A percentile compares a stretch with the other conserved stretches of the same genome.
Conservation (phyloP, 768 basidiomycete species). For the Kwoniella pini region DNA sequence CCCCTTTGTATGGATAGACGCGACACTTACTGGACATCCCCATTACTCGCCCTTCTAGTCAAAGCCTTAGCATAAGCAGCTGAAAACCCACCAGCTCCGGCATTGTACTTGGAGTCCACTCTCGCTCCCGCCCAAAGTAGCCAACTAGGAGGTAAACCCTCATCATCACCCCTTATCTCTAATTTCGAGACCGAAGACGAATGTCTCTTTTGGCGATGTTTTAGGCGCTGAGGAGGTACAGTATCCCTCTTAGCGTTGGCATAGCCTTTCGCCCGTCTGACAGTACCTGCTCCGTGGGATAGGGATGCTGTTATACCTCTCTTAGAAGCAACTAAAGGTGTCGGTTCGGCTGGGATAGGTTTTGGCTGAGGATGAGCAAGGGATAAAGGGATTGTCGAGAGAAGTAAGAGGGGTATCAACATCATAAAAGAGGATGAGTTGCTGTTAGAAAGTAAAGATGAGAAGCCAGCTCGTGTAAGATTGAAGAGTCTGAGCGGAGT, state of each 20-base stretch:
- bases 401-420: background rate
- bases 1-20: background rate
- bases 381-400: slow-evolving; percentile 17
- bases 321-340: slow-evolving; percentile 6
- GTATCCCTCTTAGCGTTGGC: slow-evolving; percentile 17
- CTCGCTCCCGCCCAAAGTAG: slow-evolving; percentile 45
- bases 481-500: background rate
- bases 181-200: background rate
- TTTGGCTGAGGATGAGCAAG: slow-evolving; percentile 30
- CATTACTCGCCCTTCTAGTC: slow-evolving; percentile 11
- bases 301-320: slow-evolving; percentile 23
- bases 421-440: background rate
- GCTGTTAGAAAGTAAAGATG: too few species aligned
- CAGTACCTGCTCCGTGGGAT: slow-evolving; percentile 18
- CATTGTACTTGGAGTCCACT: slow-evolving; percentile 47
- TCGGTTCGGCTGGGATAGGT: slow-evolving; percentile 13
- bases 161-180: slow-evolving; percentile 16
- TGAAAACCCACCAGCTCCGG: slow-evolving; percentile 31
- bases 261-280: slow-evolving; percentile 14
- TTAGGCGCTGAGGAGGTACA: background rate
- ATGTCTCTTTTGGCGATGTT: slow-evolving; percentile 17
- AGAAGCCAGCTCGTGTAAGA: background rate
- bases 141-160: slow-evolving; percentile 34
- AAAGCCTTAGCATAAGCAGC: slow-evolving; percentile 27
- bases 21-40: slow-evolving; percentile 23